phyloP scores from a whole-genome alignment of 1,284 basidiomycete genomes.

The Hymenochaete sp. region DNA sequence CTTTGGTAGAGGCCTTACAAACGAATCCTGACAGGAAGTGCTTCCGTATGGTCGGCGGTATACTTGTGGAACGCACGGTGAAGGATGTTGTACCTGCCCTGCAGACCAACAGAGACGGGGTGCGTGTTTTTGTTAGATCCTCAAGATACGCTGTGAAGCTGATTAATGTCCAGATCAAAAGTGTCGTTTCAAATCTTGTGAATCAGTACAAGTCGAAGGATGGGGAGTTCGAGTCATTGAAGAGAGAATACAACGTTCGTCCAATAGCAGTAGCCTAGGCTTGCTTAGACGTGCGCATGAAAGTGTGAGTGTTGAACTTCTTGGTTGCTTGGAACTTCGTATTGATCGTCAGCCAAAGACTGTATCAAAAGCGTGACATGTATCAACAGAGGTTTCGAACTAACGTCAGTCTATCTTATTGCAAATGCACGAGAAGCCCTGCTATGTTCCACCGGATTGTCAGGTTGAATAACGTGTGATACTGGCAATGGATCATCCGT shows the following conservation, averaged over 20 bases:
- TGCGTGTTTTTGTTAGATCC: constrained; percentile 30
- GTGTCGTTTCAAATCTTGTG: constrained; percentile 65
- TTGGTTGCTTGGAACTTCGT: no score
- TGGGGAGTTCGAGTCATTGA: constrained; percentile 75
- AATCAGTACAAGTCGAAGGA: constrained; percentile 87
- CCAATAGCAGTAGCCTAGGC: constrained; percentile 32
- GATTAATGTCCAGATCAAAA: constrained; percentile 53
- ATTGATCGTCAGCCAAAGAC: no score
- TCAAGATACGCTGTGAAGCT: background rate
- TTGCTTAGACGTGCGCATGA: no score
- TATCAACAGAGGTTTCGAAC: no score
- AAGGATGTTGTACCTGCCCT: constrained; percentile 90
- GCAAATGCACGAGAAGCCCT: no score
- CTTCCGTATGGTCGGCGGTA: constrained; percentile 93
- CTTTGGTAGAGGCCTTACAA: constrained; percentile 69
- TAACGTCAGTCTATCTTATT: no score
- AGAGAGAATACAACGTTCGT: constrained; percentile 75
- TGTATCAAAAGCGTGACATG: no score
- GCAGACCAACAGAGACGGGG: constrained; percentile 78
- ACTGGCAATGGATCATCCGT: no score
- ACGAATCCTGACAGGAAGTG: constrained; percentile 88
- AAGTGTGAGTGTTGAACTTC: no score
- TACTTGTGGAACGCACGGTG: constrained; percentile 93
- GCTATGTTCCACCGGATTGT: no score
- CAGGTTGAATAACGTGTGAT: no score